Evolutionary conservation across 1,139 yeast genomes (phyloP).

Genomic region (Geotrichum fermentans): DNA sequence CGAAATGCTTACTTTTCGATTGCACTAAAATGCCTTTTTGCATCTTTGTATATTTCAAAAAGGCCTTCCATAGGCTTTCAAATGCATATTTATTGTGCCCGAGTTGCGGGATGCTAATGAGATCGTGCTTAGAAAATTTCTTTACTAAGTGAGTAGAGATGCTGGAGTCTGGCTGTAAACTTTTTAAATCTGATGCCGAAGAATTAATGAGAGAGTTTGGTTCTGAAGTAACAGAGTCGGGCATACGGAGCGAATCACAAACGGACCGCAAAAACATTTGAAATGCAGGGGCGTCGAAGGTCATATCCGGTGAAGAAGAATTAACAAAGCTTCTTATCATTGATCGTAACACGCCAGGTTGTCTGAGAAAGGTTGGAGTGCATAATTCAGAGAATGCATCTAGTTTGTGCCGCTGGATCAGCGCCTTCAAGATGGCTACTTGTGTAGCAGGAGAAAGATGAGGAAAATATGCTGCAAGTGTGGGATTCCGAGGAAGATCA

Average conservation of each 20-base stretch:
- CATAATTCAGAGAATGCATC: neutral
- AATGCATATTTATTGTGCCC: constrained; percentile 9
- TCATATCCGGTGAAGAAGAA: neutral
- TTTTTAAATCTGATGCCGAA: no score
- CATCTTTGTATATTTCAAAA: neutral
- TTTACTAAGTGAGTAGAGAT: no score
- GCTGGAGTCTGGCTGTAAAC: no score
- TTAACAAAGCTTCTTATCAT: neutral
- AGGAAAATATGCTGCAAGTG: neutral
- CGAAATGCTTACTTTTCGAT: no score
- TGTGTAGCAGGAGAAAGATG: constrained; percentile 2
- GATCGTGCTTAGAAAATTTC: constrained; percentile 7
- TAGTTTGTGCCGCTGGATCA: neutral
- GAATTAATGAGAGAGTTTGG: no score
- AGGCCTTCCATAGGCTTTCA: constrained; percentile 8
- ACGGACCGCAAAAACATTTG: neutral
- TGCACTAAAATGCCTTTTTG: no score
- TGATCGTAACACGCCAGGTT: neutral
- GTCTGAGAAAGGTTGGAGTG: neutral
- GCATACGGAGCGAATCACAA: neutral
- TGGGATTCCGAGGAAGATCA: neutral
- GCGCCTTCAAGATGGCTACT: constrained; percentile 7
- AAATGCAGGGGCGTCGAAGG: neutral
- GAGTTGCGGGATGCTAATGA: constrained; percentile 11
- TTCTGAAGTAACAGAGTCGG: no score